Conservation (phyloP, 768 basidiomycete genomes). For the Lentinula guzmanii region DNA sequence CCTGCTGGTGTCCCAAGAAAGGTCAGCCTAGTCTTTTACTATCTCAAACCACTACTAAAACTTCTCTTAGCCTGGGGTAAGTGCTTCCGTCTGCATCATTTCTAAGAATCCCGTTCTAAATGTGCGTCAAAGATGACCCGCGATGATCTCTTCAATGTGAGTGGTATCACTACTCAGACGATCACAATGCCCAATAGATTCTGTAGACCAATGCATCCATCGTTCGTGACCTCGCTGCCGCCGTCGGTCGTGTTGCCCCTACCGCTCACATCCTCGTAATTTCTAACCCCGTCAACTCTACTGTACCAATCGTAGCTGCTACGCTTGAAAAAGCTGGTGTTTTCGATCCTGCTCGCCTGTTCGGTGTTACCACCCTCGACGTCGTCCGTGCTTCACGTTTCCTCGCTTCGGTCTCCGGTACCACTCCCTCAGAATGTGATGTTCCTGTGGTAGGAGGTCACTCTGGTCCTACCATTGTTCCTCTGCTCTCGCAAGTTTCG, state of each 20-base stretch:
- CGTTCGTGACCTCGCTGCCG: slow-evolving; percentile 90
- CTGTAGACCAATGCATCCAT: slow-evolving; percentile 92
- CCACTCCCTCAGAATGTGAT: slow-evolving; percentile 57
- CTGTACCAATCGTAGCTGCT: slow-evolving; percentile 94
- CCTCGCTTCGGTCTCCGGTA: slow-evolving; percentile 63
- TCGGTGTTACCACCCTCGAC: slow-evolving; percentile 97
- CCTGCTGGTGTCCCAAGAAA: slow-evolving; percentile 99
- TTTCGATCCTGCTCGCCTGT: slow-evolving; percentile 83
- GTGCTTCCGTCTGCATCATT: slow-evolving; percentile 23
- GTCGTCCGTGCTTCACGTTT: slow-evolving; percentile 95
- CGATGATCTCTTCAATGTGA: slow-evolving; percentile 92
- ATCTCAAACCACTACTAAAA: slow-evolving; percentile 3
- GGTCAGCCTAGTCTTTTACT: slow-evolving; percentile 37
- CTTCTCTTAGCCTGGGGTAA: slow-evolving; percentile 71
- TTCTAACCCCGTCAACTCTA: slow-evolving; percentile 98
- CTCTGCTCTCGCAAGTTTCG: slow-evolving; percentile 79
- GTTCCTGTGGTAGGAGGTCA: slow-evolving; percentile 94
- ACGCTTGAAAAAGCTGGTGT: slow-evolving; percentile 89
- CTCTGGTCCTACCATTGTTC: slow-evolving; percentile 96
- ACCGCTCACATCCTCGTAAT: slow-evolving; percentile 94
- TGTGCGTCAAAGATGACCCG: slow-evolving; percentile 75
- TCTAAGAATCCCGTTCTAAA: slow-evolving; percentile 16
- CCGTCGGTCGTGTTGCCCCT: slow-evolving; percentile 80
- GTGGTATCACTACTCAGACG: slow-evolving; percentile 15
- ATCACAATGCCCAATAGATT: neutral